Evolutionary conservation across 2,329 filamentous ascomycete species (phyloP), one percentile per base, ranked within the genome.

Genomic region (Coniochaeta pulveracea): DNA sequence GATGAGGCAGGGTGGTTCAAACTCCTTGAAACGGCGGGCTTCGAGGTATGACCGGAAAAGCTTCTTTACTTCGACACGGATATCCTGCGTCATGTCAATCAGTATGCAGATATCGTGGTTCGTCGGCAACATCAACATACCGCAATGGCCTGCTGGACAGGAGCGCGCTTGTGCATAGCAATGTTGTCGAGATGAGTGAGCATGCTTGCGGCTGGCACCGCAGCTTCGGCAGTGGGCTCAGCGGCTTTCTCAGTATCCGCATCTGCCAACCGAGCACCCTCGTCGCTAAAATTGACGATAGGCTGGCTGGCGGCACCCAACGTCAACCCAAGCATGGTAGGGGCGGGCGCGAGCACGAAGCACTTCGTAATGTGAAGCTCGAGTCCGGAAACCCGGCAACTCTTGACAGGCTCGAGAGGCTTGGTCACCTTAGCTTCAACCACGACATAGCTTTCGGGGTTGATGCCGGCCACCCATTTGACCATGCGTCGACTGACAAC

Each of bases 291-390:
- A 49, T 69, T 74, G 39, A 61, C 59, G 21, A 79, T 61, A 24
- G 72, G 57, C 36, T 61, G 58, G 55, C 63, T 74, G 6, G 75
- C 63, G 32, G 64, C 63, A 5, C 57, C 69, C 29, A 79, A 52
- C n/a, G 62, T 67, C 57, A 80, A 56, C 32, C 70, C 72, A 8
- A 79, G 61, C 24, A 69, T 60, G 41, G 63, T 59, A 9, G 75
- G 75, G 3, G 62, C 74, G 3, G 69, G 64, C 30, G 83, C 75
- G 46, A 93, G 69, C 39, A 89, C 61, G 60, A 80, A 95, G 48
- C 85, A 72, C 65, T 88, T 93, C 46, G 72, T 75, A 50, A 96
- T 76, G 61, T 96, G 89, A 31, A 96, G 70, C 66, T 96, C 91
- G 46, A 80, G 76, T 47, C 80, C 68, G 45, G 76, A 75, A 35